These are phyloP conservation scores for Fraxinus platypoda DNA, from an alignment of 305 asterid genomes.

Conservation along the genomic window DNA sequence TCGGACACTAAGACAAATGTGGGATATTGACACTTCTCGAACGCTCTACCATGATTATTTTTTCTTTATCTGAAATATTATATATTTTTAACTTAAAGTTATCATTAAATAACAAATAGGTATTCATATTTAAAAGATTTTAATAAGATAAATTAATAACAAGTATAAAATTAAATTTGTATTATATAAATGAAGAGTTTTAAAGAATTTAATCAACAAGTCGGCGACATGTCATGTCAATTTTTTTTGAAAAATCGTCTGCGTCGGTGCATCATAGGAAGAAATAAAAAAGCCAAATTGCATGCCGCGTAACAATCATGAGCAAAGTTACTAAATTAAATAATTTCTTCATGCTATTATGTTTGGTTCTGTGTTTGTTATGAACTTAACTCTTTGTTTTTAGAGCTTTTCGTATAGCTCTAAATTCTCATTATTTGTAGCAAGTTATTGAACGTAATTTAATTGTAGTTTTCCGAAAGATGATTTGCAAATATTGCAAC, in stretches of 20 bases:
- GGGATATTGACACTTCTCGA: background rate
- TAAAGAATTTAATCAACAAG: background rate
- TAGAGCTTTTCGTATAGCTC: background rate
- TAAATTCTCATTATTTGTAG: constrained; percentile 1
- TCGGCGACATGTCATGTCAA: background rate
- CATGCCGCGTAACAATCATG: background rate
- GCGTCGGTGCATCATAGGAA: too few relatives aligned
- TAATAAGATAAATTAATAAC: too few relatives aligned
- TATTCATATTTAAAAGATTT: too few relatives aligned
- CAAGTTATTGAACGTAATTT: background rate
- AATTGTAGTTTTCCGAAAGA: background rate
- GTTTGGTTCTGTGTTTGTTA: background rate
- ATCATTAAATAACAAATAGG: too few relatives aligned
- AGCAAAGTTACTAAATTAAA: constrained; percentile 2
- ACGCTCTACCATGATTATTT: background rate
- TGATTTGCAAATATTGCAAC: background rate
- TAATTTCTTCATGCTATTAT: constrained; percentile 2
- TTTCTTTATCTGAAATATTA: background rate
- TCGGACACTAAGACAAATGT: background rate
- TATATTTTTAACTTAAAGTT: background rate
- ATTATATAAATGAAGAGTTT: background rate
- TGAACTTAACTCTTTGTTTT: constrained; percentile 2
- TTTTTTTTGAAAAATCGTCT: too few relatives aligned
- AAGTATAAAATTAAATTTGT: too few relatives aligned
- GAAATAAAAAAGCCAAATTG: background rate